A percentile compares a stretch with the other conserved stretches of the same genome.
Conservation (phyloP, 306 rosid genomes). For the Oemleria cerasiformis region DNA sequence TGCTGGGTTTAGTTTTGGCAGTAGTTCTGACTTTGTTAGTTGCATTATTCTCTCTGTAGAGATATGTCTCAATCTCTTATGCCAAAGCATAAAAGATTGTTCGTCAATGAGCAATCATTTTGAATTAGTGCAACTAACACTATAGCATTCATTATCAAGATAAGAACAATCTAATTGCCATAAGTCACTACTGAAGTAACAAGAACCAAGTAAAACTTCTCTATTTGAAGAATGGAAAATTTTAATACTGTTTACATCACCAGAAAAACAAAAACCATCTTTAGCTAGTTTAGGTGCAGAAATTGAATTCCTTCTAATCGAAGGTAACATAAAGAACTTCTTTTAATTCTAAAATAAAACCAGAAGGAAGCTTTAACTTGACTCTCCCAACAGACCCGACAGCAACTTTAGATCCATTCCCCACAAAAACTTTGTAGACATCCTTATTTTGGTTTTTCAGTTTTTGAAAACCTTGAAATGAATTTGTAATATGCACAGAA, state of each 20-base stretch:
- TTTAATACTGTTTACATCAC: background rate
- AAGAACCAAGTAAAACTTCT: background rate
- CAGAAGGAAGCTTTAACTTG: background rate
- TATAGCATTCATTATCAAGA: background rate
- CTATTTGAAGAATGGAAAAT: background rate
- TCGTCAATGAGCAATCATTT: background rate
- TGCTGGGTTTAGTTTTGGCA: background rate
- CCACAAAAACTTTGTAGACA: background rate
- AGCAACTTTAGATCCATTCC: background rate
- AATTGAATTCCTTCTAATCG: background rate
- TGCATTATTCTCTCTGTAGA: background rate
- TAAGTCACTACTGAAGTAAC: background rate
- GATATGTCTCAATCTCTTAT: background rate
- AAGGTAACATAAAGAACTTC: background rate
- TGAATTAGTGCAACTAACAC: background rate
- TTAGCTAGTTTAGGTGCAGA: background rate
- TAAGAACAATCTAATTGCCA: background rate
- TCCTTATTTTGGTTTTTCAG: background rate
- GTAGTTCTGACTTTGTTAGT: background rate
- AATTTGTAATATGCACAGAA: background rate
- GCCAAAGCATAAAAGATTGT: background rate
- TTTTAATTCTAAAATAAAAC: background rate
- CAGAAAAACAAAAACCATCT: background rate
- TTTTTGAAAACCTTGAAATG: background rate
- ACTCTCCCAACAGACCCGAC: background rate